Evolutionary conservation across 169 alveolate species (phyloP).

Genomic region (Plasmodium blacklocki): DNA sequence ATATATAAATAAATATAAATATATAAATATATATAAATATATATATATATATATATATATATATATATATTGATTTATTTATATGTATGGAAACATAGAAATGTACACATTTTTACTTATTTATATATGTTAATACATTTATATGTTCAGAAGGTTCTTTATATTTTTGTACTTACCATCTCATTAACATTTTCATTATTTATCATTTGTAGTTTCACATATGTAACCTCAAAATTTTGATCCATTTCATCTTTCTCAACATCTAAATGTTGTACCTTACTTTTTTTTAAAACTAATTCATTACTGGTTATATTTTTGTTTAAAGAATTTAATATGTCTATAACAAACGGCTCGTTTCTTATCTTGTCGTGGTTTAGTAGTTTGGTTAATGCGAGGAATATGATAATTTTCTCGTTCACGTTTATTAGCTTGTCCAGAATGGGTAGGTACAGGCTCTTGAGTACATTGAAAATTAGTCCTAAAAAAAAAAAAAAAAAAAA

Average conservation of each 20-base stretch:
- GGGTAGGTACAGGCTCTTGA: conserved; percentile 51
- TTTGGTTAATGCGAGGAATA: conserved; percentile 41
- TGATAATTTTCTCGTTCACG: conserved; percentile 54
- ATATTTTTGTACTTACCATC: conserved; percentile 13
- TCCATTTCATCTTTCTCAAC: conserved; percentile 62
- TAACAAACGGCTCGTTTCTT: conserved; percentile 31
- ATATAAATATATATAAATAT: background rate
- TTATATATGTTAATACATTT: background rate
- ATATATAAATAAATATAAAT: background rate
- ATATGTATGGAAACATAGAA: background rate
- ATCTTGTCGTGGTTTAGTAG: conserved; percentile 24
- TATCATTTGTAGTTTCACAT: conserved; percentile 69
- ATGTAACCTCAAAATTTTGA: conserved; percentile 57
- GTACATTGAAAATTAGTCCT: conserved; percentile 50
- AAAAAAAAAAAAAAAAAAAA: background rate
- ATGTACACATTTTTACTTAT: background rate
- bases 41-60: background rate
- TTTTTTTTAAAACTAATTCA: conserved; percentile 59
- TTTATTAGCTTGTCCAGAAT: conserved; percentile 44
- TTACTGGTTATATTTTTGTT: conserved; percentile 38
- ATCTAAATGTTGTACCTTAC: conserved; percentile 15
- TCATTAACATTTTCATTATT: conserved; percentile 57
- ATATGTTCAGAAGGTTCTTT: background rate
- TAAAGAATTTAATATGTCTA: conserved; percentile 18
- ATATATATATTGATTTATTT: background rate